A percentile compares a stretch with the other conserved stretches of the same genome.
Evolutionary conservation across 1,284 basidiomycete species (phyloP).

Genomic region (Wallemia hederae): DNA sequence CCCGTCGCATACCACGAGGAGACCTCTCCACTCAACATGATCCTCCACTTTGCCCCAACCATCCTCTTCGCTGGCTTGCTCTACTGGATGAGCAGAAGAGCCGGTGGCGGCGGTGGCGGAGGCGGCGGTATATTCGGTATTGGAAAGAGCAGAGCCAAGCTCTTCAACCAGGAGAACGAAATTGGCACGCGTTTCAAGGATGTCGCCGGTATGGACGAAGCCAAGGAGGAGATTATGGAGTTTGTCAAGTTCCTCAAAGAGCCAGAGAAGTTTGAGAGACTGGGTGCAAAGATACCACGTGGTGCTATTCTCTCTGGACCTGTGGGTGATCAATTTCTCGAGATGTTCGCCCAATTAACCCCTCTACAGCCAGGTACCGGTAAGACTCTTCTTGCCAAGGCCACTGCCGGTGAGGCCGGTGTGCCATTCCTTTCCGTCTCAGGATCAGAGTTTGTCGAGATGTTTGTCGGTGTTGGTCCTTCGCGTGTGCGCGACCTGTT

Average conservation of each 20-base stretch:
- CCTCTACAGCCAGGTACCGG: conserved; percentile 50
- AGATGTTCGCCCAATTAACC: background rate
- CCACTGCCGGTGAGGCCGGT: conserved; percentile 85
- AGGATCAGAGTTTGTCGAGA: conserved; percentile 96
- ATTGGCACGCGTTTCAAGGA: conserved; percentile 82
- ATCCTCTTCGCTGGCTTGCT: conserved; percentile 68
- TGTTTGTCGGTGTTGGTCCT: conserved; percentile 98
- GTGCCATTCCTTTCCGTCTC: conserved; percentile 96
- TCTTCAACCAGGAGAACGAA: conserved; percentile 94
- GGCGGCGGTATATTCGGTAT: conserved; percentile 88
- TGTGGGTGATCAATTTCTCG: background rate
- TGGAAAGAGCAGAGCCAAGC: conserved; percentile 75
- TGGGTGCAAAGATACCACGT: conserved; percentile 94
- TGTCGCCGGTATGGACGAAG: conserved; percentile 98
- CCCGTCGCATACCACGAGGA: conserved; percentile 93
- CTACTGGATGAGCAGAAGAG: conserved; percentile 61
- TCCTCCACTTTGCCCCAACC: conserved; percentile 81
- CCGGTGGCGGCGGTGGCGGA: conserved; percentile 26
- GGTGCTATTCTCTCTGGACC: conserved; percentile 94
- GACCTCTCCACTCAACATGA: conserved; percentile 49
- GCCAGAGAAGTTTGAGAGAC: conserved; percentile 70
- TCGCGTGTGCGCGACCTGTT: conserved; percentile 93
- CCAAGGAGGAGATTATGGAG: conserved; percentile 99
- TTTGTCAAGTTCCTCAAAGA: conserved; percentile 99
- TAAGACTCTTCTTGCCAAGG: conserved; percentile 92